Conservation (phyloP, 306 rosid genomes). For the Trichosanthes cucumerina region DNA sequence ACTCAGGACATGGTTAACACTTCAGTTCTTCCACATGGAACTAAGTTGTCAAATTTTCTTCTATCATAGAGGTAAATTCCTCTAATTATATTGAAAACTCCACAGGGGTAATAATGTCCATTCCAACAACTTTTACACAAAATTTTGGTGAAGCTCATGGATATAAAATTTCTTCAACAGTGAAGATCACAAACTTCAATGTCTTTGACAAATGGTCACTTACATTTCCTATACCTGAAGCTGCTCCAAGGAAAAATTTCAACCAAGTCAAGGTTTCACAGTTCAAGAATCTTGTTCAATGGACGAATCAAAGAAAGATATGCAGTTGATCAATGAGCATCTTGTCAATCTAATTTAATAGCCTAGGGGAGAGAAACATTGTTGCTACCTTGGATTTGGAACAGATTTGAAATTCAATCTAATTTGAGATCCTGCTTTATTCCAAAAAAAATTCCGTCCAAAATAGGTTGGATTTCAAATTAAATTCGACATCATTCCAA, state of each 20-base stretch:
- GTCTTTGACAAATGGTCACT: background rate
- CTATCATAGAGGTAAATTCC: background rate
- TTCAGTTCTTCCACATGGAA: background rate
- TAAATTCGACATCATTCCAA: too few species aligned
- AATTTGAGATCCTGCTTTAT: too few species aligned
- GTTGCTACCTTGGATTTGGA: background rate
- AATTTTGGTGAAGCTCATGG: background rate
- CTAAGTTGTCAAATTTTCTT: background rate
- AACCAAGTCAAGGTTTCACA: background rate
- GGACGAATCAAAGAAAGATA: background rate
- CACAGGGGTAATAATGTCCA: background rate
- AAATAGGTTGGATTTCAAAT: too few species aligned
- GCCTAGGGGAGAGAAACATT: background rate
- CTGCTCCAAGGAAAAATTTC: background rate
- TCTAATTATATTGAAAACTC: background rate
- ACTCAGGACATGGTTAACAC: background rate
- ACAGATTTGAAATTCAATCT: too few species aligned
- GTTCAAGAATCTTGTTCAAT: background rate
- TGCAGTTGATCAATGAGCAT: background rate
- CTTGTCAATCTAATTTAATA: background rate
- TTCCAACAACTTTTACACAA: background rate
- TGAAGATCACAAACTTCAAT: background rate
- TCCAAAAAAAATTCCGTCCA: background rate
- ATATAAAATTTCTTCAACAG: background rate
- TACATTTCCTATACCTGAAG: background rate